phyloP scores from a whole-genome alignment of 352 stramenopile species.

The Phytophthora cryptogea region DNA sequence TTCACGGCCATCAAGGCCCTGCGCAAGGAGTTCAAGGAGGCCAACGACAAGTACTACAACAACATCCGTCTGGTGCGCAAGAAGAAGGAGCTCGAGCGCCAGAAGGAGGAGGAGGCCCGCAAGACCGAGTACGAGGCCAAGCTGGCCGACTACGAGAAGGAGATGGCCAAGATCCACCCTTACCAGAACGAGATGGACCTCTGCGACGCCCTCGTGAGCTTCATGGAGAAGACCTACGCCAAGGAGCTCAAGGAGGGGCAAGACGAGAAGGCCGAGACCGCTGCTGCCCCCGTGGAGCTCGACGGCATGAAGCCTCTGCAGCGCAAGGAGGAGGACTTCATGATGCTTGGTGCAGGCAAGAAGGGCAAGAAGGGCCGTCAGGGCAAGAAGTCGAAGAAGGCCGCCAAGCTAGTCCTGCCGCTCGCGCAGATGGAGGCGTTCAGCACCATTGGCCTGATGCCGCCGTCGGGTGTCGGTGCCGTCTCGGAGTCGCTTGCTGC shows the following conservation, averaged over 20 bases:
- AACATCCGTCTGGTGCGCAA: slow-evolving; percentile 88
- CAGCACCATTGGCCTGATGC: slow-evolving; percentile 90
- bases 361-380: slow-evolving; percentile 69
- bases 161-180: slow-evolving; percentile 95
- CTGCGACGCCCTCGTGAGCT: slow-evolving; percentile 93
- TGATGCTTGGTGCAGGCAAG: slow-evolving; percentile 68
- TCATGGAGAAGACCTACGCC: slow-evolving; percentile 92
- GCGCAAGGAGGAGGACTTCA: slow-evolving; percentile 88
- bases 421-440: slow-evolving; percentile 91
- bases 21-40: slow-evolving; percentile 89
- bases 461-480: slow-evolving; percentile 83
- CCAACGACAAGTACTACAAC: slow-evolving; percentile 95
- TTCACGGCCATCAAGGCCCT: slow-evolving; percentile 88
- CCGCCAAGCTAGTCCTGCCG: slow-evolving; percentile 75
- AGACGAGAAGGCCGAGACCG: slow-evolving; percentile 42
- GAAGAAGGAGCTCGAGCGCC: slow-evolving; percentile 84
- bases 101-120: slow-evolving; percentile 81
- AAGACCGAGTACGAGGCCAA: slow-evolving; percentile 93
- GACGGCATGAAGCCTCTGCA: slow-evolving; percentile 93
- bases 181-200: slow-evolving; percentile 97
- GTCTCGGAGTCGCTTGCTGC: slow-evolving; percentile 90
- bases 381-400: slow-evolving; percentile 81
- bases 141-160: slow-evolving; percentile 96
- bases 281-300: slow-evolving; percentile 71
- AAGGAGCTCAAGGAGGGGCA: slow-evolving; percentile 79